A percentile compares a stretch with the other conserved stretches of the same genome.
Evolutionary conservation across 108 stramenopile species (phyloP).

Genomic region (Aurantiochytrium sp.): DNA sequence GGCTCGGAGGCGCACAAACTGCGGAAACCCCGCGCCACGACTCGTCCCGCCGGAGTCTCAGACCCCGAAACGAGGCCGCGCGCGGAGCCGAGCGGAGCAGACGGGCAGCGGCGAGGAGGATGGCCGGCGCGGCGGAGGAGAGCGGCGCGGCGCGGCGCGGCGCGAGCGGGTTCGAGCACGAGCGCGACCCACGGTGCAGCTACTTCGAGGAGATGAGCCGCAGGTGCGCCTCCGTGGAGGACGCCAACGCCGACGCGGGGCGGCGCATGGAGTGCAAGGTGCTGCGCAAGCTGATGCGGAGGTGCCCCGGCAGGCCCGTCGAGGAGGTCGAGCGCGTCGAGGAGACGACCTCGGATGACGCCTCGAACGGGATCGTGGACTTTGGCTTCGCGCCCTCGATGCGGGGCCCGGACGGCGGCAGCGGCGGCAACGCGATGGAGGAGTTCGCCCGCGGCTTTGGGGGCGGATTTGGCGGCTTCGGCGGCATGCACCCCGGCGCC

Average conservation of each 20-base stretch:
- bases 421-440: no score
- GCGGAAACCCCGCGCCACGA: no score
- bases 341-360: neutral
- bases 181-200: conserved; percentile 24
- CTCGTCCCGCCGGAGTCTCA: no score
- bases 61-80: no score
- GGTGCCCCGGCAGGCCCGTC: neutral
- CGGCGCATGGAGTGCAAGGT: conserved; percentile 14
- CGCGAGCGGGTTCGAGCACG: neutral
- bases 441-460: no score
- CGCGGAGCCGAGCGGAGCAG: no score
- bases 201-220: conserved; percentile 24
- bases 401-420: no score
- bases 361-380: neutral
- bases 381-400: neutral
- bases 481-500: neutral
- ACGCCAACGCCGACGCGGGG: neutral
- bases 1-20: no score
- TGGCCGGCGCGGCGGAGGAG: no score
- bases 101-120: no score
- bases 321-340: conserved; percentile 14
- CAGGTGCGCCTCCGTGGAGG: neutral
- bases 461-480: neutral
- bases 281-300: neutral
- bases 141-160: no score